Percentiles rank a stretch among this genome's conserved stretches.
These are phyloP conservation scores for Verticillium tricorpus DNA, from an alignment of 2,329 filamentous ascomycete species.

Conservation along the genomic window DNA sequence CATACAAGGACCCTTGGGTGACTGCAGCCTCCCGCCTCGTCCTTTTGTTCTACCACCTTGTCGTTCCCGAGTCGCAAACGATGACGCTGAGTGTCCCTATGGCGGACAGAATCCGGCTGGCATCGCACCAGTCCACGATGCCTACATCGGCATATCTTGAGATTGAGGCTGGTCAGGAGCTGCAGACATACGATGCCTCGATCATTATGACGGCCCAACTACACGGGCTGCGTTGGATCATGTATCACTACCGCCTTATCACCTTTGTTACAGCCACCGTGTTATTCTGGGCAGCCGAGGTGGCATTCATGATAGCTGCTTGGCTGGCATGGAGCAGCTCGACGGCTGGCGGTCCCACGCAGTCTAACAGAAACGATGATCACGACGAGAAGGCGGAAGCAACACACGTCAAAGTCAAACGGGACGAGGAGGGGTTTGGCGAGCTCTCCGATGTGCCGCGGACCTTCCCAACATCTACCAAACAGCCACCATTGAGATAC, in stretches of 20 bases:
- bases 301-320: slow-evolving; percentile 59
- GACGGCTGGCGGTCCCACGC: not conserved
- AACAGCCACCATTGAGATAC: slow-evolving; percentile 35
- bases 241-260: slow-evolving; percentile 76
- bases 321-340: slow-evolving; percentile 51
- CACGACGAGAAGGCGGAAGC: not conserved
- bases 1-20: slow-evolving; percentile 70
- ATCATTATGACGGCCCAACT: slow-evolving; percentile 72
- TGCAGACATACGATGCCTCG: slow-evolving; percentile 71
- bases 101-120: slow-evolving; percentile 69
- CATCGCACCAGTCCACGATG: slow-evolving; percentile 23
- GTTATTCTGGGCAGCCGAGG: slow-evolving; percentile 73
- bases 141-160: slow-evolving; percentile 53
- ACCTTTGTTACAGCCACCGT: slow-evolving; percentile 65
- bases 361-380: not conserved
- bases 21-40: slow-evolving; percentile 56
- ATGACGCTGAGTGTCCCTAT: slow-evolving; percentile 62
- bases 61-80: slow-evolving; percentile 61
- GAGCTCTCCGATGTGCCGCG: slow-evolving; percentile 35
- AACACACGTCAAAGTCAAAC: slow-evolving; percentile 12
- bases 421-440: slow-evolving; percentile 24
- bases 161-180: slow-evolving; percentile 60
- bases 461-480: slow-evolving; percentile 38
- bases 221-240: slow-evolving; percentile 72
- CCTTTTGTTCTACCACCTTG: slow-evolving; percentile 64